These are phyloP conservation scores for Strobilomyces dryophilus DNA, from an alignment of 768 basidiomycete genomes.

Conservation along the genomic window DNA sequence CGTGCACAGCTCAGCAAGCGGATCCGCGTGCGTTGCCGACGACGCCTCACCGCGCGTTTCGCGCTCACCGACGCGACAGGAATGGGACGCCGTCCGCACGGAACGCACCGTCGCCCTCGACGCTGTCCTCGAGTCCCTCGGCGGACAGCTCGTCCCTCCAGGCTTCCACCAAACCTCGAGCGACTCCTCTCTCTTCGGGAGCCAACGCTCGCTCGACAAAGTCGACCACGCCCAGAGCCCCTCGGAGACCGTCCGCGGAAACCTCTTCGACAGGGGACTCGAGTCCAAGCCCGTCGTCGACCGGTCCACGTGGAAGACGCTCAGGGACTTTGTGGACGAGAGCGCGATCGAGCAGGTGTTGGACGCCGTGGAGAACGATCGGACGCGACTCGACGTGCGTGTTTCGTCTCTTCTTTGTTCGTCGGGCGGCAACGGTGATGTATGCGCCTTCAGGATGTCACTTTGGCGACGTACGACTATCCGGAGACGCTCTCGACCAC, in stretches of 20 bases:
- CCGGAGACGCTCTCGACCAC: conserved; percentile 57
- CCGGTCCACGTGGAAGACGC: conserved; percentile 68
- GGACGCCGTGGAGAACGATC: conserved; percentile 69
- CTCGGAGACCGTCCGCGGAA: conserved; percentile 29
- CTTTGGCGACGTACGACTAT: conserved; percentile 62
- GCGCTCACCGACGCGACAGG: conserved; percentile 35
- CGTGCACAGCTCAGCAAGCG: conserved; percentile 55
- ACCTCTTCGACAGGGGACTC: conserved; percentile 17
- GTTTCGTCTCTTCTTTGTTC: neutral
- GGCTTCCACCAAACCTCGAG: conserved; percentile 65
- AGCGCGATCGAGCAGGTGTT: conserved; percentile 72
- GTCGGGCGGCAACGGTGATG: neutral
- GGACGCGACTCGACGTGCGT: conserved; percentile 63
- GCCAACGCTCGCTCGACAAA: conserved; percentile 55
- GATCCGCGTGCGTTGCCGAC: conserved; percentile 47
- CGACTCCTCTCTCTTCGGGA: conserved; percentile 77
- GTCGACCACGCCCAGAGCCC: conserved; percentile 36
- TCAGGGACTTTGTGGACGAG: conserved; percentile 85
- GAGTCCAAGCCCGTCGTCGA: conserved; percentile 36
- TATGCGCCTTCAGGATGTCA: conserved; percentile 43
- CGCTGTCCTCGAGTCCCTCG: conserved; percentile 64
- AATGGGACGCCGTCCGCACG: conserved; percentile 65
- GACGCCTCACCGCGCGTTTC: neutral
- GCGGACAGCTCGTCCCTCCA: conserved; percentile 69
- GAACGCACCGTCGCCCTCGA: conserved; percentile 64